Base-by-base conservation (phyloP, 768 basidiomycete species). In the Rhizopogon salebrosus region DNA sequence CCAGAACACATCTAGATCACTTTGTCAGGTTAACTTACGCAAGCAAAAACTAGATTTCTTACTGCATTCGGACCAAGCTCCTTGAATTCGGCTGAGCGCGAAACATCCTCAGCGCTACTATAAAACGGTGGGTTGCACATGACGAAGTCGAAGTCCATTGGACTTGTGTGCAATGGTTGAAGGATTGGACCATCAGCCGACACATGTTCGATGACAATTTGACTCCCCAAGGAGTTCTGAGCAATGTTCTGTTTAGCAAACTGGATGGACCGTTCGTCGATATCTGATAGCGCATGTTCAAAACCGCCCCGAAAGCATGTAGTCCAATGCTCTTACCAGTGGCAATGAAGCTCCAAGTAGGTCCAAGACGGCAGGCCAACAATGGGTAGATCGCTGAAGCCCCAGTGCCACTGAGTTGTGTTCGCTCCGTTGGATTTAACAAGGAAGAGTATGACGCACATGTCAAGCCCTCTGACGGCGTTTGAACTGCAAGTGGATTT, bases 61-160 rank as follows among this genome's bases (percentile, higher is more conserved):
- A 93, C 93, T 2, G 89, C 88, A 59, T 74, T 84, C 0, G 95
- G 88, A 6, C 70, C 72, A 13, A 74, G 65, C 42, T 80, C 80
- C 60, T 98, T 98, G 6, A 71, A 70, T 18, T 77, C 76, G 0
- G 83, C 80, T 2, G 83, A 84, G 2, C 67, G 62, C 0, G 61
- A 57, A 7, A 93, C 77, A 53, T 98, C 95, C 27, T 84, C 80
- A 1, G 66, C 62, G 52, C 84, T 89, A n/a, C 74, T 64, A 63
- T 97, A 98, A 68, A 99, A 99, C 0, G 95, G 95, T 0, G 95
- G 95, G 66, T 98, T 99, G 70, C 95, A 98, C 84, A 98, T 92
- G 0, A 85, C 83, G 58, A 95, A 92, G 53, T 87, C 81, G 60
- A 84, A 82, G 41, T 31, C 34, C n/a, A 18, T 23, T 46, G n/a